phyloP scores from a whole-genome alignment of 2,329 filamentous ascomycete genomes.

The Fusarium neocosmosporiellum region DNA sequence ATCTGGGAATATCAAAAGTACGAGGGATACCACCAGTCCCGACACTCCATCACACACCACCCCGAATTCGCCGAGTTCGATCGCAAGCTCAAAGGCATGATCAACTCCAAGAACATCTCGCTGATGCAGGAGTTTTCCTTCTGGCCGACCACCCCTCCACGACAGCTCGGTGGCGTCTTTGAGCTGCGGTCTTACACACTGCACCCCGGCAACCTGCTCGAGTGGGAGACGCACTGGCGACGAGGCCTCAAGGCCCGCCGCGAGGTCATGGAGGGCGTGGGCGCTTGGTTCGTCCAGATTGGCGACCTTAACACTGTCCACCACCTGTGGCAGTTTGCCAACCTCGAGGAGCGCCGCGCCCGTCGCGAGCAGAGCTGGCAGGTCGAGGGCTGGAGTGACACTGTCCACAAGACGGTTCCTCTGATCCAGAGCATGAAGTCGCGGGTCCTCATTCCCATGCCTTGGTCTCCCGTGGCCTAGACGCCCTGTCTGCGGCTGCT shows the following conservation, averaged over 20 bases:
- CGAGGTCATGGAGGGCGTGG: constrained; percentile 98
- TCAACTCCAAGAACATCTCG: constrained; percentile 85
- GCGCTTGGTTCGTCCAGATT: constrained; percentile 98
- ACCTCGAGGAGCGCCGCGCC: constrained; percentile 91
- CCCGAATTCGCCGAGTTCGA: constrained; percentile 89
- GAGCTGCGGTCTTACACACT: constrained; percentile 97
- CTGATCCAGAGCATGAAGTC: constrained; percentile 98
- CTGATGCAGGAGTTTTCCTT: constrained; percentile 99
- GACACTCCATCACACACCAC: constrained; percentile 84
- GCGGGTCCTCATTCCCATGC: constrained; percentile 91
- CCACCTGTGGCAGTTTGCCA: constrained; percentile 98
- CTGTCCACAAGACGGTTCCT: constrained; percentile 97
- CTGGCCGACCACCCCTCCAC: constrained; percentile 95
- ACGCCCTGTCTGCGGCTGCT: not conserved
- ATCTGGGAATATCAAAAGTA: constrained; percentile 99
- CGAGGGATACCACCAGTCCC: constrained; percentile 91
- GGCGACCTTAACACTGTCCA: constrained; percentile 98
- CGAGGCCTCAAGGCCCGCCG: constrained; percentile 88
- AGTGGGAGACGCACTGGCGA: constrained; percentile 99
- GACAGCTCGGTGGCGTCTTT: constrained; percentile 90
- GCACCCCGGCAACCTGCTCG: constrained; percentile 92
- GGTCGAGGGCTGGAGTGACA: constrained; percentile 95
- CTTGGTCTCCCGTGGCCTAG: constrained; percentile 93
- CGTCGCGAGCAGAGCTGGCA: constrained; percentile 95
- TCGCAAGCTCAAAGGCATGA: constrained; percentile 83